These are phyloP conservation scores for Aureobasidium sp. DNA, from an alignment of 2,329 filamentous ascomycete genomes.

Conservation along the genomic window DNA sequence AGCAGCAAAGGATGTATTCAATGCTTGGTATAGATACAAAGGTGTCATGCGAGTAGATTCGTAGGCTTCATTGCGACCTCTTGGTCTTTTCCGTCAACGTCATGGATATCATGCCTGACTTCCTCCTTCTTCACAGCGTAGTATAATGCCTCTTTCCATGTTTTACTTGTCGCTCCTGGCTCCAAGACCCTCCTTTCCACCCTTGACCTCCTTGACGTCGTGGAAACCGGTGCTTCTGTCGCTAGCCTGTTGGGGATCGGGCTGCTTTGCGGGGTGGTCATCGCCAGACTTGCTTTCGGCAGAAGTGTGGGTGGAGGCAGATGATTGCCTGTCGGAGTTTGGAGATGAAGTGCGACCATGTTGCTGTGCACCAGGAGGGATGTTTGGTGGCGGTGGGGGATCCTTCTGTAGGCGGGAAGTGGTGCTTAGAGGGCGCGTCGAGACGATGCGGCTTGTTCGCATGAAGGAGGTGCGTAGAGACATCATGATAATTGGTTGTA, in stretches of 20 bases:
- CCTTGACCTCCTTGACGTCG: conserved; percentile 21
- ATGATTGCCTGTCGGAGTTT: conserved; percentile 19
- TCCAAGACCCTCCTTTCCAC: conserved; percentile 26
- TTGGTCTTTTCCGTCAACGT: not conserved
- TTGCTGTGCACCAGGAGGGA: not conserved
- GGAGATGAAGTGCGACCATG: not conserved
- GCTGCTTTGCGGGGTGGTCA: conserved; percentile 31
- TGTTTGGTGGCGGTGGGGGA: not conserved
- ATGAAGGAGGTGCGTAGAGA: not conserved
- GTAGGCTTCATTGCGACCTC: not conserved
- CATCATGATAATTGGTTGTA: not conserved
- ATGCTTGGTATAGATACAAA: not conserved
- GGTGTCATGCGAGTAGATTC: not conserved
- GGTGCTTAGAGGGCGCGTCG: not conserved
- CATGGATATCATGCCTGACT: not conserved
- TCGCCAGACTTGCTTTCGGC: conserved; percentile 22
- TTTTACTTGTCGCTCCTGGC: conserved; percentile 1
- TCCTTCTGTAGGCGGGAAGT: not conserved
- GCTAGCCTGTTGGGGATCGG: conserved; percentile 26
- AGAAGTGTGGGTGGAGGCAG: conserved; percentile 21
- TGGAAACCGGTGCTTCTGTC: conserved; percentile 26
- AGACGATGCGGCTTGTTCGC: not conserved
- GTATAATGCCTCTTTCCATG: not conserved
- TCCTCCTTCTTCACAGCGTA: not conserved
- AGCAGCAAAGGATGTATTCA: not conserved